Base-by-base conservation (phyloP, 1,139 yeast species). In the Hansenula lynferdii region DNA sequence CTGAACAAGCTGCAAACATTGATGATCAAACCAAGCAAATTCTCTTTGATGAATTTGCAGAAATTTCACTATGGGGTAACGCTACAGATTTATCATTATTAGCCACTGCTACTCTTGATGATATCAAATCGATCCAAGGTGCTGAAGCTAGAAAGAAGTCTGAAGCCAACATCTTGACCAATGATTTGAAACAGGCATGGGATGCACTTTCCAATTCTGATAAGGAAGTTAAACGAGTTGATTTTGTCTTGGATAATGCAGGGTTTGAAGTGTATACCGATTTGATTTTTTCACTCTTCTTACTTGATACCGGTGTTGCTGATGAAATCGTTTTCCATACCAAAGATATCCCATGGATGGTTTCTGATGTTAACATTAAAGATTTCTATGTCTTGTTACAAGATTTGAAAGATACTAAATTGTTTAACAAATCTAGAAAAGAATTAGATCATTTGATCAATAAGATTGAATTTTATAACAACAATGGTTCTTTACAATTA, bases 181-280 rank as follows among this genome's bases (percentile, higher is more conserved):
- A 92, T 57, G 96, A 92, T 56, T 69, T 86, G 23, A 71, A 69
- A 3, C 48, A 62, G 25, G 90, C 87, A 1, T 94, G 95, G 90
- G 56, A 68, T 2, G 62, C 63, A 23, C 51, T 75, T 37, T 56
- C 60, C 25, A 53, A 61, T 15, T 44, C 62, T 9, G 44, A 52
- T 7, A 42, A 47, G 4, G 49, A 51, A 12, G 34, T 48, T 9
- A 67, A 69, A 42, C 71, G 94, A 42, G 70, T 92, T 42, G 98
- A 92, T 60, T 72, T 94, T 55, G 87, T 92, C 8, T 72, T 94
- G 46, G 99, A 92, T 63, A 92, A 92, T 61, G 82, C 97, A 5
- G 97, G 98, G 0, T 92, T 92, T 57, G 99, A 92, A 62, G 72
- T 92, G 32, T 92, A 80, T 61, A 87, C 97, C 29, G 99, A 92